Base-by-base conservation (phyloP, 2,329 filamentous ascomycete species). In the Zymoseptoria tritici region DNA sequence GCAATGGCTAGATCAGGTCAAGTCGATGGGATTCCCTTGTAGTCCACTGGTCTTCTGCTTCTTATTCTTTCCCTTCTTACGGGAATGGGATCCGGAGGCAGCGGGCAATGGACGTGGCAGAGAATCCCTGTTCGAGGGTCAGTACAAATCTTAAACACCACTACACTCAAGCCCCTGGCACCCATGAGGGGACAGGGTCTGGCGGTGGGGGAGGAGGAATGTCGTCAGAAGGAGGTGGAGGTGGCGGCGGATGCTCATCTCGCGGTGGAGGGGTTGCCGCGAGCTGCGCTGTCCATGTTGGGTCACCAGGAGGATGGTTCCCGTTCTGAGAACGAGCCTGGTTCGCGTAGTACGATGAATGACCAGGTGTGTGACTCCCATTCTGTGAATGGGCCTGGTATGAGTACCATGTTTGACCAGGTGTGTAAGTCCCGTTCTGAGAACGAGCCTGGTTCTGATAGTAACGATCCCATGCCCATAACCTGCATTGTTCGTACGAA, bases 11-110 rank as follows among this genome's bases (percentile, higher is more conserved):
- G 20, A 24, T 53, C 52, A 53, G 9, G 52, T 53, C 8, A 53
- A 13, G 52, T 53, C 52, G 52, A 53, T 53, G 52, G 52, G 52
- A 29, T 53, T 29, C n/a, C 52, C 52, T 53, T 53, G 52, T 16
- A 53, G 52, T 26, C 52, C 52, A 19, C 22, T 53, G 52, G 29
- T 19, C 22, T 26, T 29, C 7, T 53, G 22, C 52, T 53, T 53
- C 52, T 53, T 53, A 13, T 9, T 11, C 52, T 53, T 53, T 29
- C 22, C 16, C 52, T 53, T 53, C 52, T 53, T 53, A 46, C 36
- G 36, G 36, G 36, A 16, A n/a, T 46, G 36, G 16, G 36, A 46
- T 16, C 11, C 36, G 6, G 36, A 46, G 36, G 36, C 36, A 46
- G 16, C 16, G 13, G 36, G 36, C 36, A 46, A 46, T 46, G 36